These are phyloP conservation scores for Backusella sp. DNA, from an alignment of 192 early-diverging fungal genomes.

Conservation along the genomic window DNA sequence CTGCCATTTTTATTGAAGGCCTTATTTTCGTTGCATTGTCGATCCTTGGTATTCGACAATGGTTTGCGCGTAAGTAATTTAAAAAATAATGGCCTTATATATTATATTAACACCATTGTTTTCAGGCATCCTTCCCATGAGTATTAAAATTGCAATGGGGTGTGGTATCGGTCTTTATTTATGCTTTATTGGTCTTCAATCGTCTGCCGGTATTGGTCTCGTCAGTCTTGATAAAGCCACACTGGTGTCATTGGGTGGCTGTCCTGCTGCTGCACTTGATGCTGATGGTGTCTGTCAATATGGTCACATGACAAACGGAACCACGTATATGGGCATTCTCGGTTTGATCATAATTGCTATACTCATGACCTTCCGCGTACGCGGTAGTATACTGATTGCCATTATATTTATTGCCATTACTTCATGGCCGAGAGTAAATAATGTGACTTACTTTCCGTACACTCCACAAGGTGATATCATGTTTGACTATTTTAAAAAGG, in stretches of 20 bases:
- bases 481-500: constrained; percentile 73
- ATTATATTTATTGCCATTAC: constrained; percentile 69
- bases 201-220: constrained; percentile 79
- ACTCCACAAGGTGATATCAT: constrained; percentile 54
- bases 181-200: constrained; percentile 77
- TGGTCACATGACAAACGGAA: constrained; percentile 61
- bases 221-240: constrained; percentile 61
- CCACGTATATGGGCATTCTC: constrained; percentile 58
- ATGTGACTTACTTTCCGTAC: constrained; percentile 77
- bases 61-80: constrained; percentile 68
- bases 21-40: constrained; percentile 76
- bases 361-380: constrained; percentile 61
- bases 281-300: constrained; percentile 54
- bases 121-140: constrained; percentile 54
- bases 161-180: constrained; percentile 79
- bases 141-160: constrained; percentile 72
- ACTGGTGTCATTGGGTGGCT: constrained; percentile 59
- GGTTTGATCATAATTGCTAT: constrained; percentile 72
- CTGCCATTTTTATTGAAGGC: constrained; percentile 82
- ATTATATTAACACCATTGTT: too few relatives aligned
- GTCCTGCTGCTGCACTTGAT: constrained; percentile 54
- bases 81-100: too few relatives aligned
- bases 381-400: constrained; percentile 69
- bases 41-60: constrained; percentile 74
- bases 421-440: constrained; percentile 69